A percentile compares a stretch with the other conserved stretches of the same genome.
These are phyloP conservation scores for Diaporthe sp. DNA, from an alignment of 2,329 filamentous ascomycete genomes.

Conservation along the genomic window DNA sequence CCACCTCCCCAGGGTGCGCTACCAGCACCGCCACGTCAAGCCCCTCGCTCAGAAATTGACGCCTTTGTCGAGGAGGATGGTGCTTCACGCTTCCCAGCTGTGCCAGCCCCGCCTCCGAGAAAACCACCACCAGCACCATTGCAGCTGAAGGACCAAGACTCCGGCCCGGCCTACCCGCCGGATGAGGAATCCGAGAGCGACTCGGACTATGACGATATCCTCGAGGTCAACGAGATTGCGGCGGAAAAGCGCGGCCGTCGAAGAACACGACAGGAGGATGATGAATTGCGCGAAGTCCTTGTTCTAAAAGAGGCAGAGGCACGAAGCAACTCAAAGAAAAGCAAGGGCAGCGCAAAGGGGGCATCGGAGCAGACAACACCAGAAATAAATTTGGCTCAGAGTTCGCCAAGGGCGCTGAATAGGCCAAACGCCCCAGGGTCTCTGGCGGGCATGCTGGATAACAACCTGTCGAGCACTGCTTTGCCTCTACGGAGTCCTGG, in stretches of 20 bases:
- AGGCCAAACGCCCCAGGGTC: slow-evolving; percentile 55
- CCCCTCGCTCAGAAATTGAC: slow-evolving; percentile 53
- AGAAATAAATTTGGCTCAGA: slow-evolving; percentile 49
- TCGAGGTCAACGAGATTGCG: slow-evolving; percentile 77
- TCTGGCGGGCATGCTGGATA: slow-evolving; percentile 65
- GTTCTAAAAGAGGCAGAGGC: slow-evolving; percentile 77
- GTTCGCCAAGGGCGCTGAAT: slow-evolving; percentile 57
- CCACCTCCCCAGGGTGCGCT: slow-evolving; percentile 69
- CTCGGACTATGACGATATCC: slow-evolving; percentile 86
- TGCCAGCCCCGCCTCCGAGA: slow-evolving; percentile 73
- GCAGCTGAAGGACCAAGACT: slow-evolving; percentile 71
- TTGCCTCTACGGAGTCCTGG: slow-evolving; percentile 70
- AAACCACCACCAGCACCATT: slow-evolving; percentile 90
- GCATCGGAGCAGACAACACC: slow-evolving; percentile 58
- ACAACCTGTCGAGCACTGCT: slow-evolving; percentile 50
- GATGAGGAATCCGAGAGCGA: slow-evolving; percentile 77
- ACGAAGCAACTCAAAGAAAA: slow-evolving; percentile 82
- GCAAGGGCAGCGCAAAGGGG: slow-evolving; percentile 67
- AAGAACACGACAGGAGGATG: slow-evolving; percentile 90
- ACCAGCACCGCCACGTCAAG: slow-evolving; percentile 52
- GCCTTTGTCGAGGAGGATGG: slow-evolving; percentile 61
- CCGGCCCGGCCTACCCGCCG: slow-evolving; percentile 47
- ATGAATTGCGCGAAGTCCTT: slow-evolving; percentile 80
- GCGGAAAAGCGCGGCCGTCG: slow-evolving; percentile 78
- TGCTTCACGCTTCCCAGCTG: slow-evolving; percentile 65